Conservation (phyloP, 352 stramenopile species). For the Pythium sp. region DNA sequence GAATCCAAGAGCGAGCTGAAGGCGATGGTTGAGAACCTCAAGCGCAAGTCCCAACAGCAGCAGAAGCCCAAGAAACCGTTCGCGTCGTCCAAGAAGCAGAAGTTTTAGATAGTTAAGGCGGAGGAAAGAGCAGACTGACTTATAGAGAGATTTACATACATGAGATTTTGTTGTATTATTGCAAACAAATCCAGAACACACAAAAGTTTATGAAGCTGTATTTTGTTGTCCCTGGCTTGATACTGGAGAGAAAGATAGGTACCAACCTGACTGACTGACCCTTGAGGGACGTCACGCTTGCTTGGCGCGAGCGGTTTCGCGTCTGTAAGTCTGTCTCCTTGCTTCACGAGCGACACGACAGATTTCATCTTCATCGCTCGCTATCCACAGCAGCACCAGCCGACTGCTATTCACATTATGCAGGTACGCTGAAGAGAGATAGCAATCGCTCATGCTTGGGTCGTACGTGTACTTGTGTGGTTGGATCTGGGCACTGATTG, state of each 20-base stretch:
- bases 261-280: background rate
- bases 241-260: background rate
- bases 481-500: background rate
- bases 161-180: background rate
- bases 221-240: background rate
- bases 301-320: background rate
- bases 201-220: background rate
- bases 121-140: background rate
- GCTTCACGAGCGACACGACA: background rate
- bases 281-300: slow-evolving; percentile 2
- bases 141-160: background rate
- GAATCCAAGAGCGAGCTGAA: slow-evolving; percentile 47
- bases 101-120: slow-evolving; percentile 18
- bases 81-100: slow-evolving; percentile 42
- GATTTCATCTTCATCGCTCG: background rate
- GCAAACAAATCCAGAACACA: background rate
- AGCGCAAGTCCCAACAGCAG: slow-evolving; percentile 67
- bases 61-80: slow-evolving; percentile 40
- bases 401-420: background rate
- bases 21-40: slow-evolving; percentile 79
- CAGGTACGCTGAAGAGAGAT: background rate
- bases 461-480: background rate
- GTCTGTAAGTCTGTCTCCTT: background rate
- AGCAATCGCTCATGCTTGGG: background rate
- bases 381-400: background rate